Percentiles rank a stretch among this genome's conserved stretches.
Evolutionary conservation across 345 rosid species (phyloP).

Genomic region (Lepidium didymum): DNA sequence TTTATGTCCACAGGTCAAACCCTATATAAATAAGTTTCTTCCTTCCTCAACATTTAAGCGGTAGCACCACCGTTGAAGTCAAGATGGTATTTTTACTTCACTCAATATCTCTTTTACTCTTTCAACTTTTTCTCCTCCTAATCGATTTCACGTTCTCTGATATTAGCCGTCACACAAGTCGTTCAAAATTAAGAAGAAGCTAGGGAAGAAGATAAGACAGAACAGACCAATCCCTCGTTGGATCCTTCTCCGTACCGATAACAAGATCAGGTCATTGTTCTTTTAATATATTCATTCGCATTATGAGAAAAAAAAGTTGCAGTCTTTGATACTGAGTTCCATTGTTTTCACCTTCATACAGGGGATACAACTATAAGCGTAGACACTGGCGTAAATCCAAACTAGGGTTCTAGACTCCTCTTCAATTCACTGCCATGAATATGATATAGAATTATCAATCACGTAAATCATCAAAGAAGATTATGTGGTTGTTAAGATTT

Average conservation of each 20-base stretch:
- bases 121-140: background rate
- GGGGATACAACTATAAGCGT: slow-evolving; percentile 54
- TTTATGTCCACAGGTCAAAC: background rate
- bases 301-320: background rate
- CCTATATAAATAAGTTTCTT: background rate
- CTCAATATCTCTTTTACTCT: background rate
- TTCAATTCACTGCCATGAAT: background rate
- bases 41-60: background rate
- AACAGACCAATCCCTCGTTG: slow-evolving; percentile 62
- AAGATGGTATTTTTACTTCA: slow-evolving; percentile 7
- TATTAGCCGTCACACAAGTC: slow-evolving; percentile 87
- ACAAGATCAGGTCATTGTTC: slow-evolving; percentile 41
- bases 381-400: slow-evolving; percentile 73
- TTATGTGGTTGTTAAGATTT: too few relatives aligned
- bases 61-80: slow-evolving; percentile 16
- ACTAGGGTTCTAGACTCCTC: slow-evolving; percentile 30
- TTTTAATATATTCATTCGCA: background rate
- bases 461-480: too few relatives aligned
- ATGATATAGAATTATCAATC: too few relatives aligned
- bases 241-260: slow-evolving; percentile 63
- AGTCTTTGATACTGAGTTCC: background rate
- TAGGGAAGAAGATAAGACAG: slow-evolving; percentile 66
- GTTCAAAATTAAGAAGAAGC: slow-evolving; percentile 62
- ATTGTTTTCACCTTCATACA: slow-evolving; percentile 3
- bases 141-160: background rate